A percentile compares a stretch with the other conserved stretches of the same genome.
Conservation (phyloP, 257 asterid genomes). For the Osmanthus fragrans region DNA sequence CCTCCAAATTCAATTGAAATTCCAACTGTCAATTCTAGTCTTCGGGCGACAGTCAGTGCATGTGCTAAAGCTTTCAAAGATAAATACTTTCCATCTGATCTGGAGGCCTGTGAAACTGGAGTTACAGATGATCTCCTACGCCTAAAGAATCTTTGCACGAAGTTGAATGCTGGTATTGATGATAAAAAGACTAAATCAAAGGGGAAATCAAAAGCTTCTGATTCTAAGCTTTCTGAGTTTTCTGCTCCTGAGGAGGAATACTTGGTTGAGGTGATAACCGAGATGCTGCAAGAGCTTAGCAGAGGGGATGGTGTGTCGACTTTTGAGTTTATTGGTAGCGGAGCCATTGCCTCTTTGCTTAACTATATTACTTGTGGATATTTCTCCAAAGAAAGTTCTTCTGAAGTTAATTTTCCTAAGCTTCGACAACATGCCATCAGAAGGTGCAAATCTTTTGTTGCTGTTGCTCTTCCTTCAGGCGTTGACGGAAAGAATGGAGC, state of each 20-base stretch:
- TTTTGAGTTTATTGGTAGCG: slow-evolving; percentile 96
- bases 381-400: slow-evolving; percentile 71
- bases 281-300: slow-evolving; percentile 83
- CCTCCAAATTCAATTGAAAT: slow-evolving; percentile 57
- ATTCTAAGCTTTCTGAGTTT: slow-evolving; percentile 47
- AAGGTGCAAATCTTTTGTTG: slow-evolving; percentile 80
- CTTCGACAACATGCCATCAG: slow-evolving; percentile 82
- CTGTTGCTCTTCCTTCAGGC: slow-evolving; percentile 70
- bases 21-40: slow-evolving; percentile 55
- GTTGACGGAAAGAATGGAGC: slow-evolving; percentile 45
- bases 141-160: slow-evolving; percentile 78
- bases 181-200: slow-evolving; percentile 69
- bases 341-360: slow-evolving; percentile 81
- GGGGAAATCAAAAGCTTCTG: slow-evolving; percentile 83
- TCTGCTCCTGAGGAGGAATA: slow-evolving; percentile 63
- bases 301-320: slow-evolving; percentile 97
- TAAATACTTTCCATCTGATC: slow-evolving; percentile 74
- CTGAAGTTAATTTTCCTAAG: slow-evolving; percentile 67
- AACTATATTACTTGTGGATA: slow-evolving; percentile 86
- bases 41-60: slow-evolving; percentile 73
- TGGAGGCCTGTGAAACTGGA: slow-evolving; percentile 63
- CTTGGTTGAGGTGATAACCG: slow-evolving; percentile 67
- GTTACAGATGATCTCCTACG: slow-evolving; percentile 83
- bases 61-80: slow-evolving; percentile 88
- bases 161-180: slow-evolving; percentile 60